Evolutionary conservation across 2,329 filamentous ascomycete species (phyloP).

Genomic region (Cadophora malorum): DNA sequence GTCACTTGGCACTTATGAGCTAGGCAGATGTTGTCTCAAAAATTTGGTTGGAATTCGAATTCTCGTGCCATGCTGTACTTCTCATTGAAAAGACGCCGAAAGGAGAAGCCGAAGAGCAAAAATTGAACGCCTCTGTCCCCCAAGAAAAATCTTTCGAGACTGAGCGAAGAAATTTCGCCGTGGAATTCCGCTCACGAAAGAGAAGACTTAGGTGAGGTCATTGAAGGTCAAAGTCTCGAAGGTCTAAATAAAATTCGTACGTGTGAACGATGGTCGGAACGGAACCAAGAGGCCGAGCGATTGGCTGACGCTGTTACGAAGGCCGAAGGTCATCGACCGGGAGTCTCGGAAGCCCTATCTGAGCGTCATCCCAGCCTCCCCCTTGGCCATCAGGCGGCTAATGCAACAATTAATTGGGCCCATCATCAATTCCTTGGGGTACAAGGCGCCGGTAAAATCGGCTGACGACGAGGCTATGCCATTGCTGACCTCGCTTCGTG

Average conservation of each 20-base stretch:
- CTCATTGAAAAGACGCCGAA: too few species aligned
- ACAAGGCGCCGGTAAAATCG: conserved; percentile 6
- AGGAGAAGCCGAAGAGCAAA: too few species aligned
- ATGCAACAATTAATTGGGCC: not conserved
- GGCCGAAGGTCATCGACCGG: not conserved
- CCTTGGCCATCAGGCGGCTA: conserved; percentile 1
- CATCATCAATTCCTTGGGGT: not conserved
- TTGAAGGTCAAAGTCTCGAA: not conserved
- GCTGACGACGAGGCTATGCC: conserved; percentile 13
- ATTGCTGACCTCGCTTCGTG: conserved; percentile 9
- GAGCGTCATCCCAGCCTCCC: conserved; percentile 6
- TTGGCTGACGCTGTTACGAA: conserved; percentile 8
- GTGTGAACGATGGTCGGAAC: not conserved
- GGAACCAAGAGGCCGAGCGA: conserved; percentile 4
- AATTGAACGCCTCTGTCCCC: too few species aligned
- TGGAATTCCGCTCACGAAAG: not conserved
- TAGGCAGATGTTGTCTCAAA: not conserved
- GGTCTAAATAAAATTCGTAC: not conserved
- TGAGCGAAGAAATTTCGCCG: not conserved
- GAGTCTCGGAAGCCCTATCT: conserved; percentile 4
- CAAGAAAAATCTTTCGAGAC: not conserved
- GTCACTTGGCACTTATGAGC: not conserved
- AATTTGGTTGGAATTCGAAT: not conserved
- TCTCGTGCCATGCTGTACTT: not conserved
- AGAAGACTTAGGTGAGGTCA: not conserved